Conservation (phyloP, 1,284 basidiomycete genomes). For the Lentinula novae-zelandiae region DNA sequence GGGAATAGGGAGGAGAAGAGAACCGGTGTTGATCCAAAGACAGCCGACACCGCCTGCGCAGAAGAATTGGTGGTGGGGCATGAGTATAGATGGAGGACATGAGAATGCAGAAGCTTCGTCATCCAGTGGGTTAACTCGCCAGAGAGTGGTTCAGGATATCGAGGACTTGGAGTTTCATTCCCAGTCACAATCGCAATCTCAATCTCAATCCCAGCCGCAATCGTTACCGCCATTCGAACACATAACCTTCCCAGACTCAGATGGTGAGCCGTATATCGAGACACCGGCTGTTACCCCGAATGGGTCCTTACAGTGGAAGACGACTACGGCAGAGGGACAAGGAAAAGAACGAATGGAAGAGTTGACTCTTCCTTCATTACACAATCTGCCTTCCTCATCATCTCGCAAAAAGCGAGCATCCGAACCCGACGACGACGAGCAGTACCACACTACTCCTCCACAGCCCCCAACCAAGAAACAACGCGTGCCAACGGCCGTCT, state of each 20-base stretch:
- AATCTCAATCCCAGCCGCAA: constrained; percentile 14
- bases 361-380: neutral
- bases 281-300: constrained; percentile 55
- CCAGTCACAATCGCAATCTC: constrained; percentile 7
- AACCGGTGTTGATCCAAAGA: constrained; percentile 13
- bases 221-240: constrained; percentile 19
- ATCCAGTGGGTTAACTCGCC: neutral
- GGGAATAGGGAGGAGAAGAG: constrained; percentile 26
- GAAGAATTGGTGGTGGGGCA: neutral
- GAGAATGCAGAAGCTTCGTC: neutral
- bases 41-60: neutral
- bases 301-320: constrained; percentile 45
- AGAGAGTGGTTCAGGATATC: neutral
- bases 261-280: constrained; percentile 34
- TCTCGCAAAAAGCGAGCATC: neutral
- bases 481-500: neutral
- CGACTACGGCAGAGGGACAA: constrained; percentile 10
- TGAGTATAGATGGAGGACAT: neutral
- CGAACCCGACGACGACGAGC: neutral
- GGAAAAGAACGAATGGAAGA: neutral
- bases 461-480: neutral
- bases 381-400: neutral
- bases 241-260: constrained; percentile 38
- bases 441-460: neutral
- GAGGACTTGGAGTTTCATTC: neutral